Percentiles rank a stretch among this genome's conserved stretches.
These are phyloP conservation scores for Babesia sp. DNA, from an alignment of 169 alveolate genomes.

Conservation along the genomic window DNA sequence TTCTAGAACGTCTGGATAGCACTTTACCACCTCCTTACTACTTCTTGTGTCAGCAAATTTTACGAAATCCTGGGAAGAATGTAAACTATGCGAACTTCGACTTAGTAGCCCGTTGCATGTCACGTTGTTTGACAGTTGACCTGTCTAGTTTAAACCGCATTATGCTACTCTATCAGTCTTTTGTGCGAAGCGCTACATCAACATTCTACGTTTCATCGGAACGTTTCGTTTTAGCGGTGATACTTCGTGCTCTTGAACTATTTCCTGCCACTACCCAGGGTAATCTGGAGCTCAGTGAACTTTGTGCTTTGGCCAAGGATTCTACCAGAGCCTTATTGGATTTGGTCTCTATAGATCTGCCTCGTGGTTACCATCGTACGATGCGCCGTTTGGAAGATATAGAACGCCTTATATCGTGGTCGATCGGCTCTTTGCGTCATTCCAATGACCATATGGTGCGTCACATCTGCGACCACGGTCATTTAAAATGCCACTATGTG, in stretches of 20 bases:
- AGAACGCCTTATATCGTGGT: neutral
- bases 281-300: neutral
- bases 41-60: neutral
- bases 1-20: slow-evolving; percentile 8
- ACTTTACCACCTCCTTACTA: slow-evolving; percentile 2
- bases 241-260: slow-evolving; percentile 8
- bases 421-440: neutral
- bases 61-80: neutral
- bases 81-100: neutral
- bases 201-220: neutral
- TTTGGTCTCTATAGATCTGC: neutral
- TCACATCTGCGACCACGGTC: neutral
- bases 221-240: neutral
- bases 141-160: neutral
- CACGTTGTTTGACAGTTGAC: slow-evolving; percentile 10
- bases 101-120: slow-evolving; percentile 12
- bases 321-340: neutral
- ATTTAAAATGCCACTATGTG: slow-evolving; percentile 1
- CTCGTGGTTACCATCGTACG: slow-evolving; percentile 13
- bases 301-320: neutral
- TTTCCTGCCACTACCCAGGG: slow-evolving; percentile 4
- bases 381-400: slow-evolving; percentile 1
- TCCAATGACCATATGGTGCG: slow-evolving; percentile 1
- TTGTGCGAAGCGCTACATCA: neutral
- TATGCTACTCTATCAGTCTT: slow-evolving; percentile 7